Conservation (phyloP, 768 basidiomycete genomes). For the Rhodotorula toruloides region DNA sequence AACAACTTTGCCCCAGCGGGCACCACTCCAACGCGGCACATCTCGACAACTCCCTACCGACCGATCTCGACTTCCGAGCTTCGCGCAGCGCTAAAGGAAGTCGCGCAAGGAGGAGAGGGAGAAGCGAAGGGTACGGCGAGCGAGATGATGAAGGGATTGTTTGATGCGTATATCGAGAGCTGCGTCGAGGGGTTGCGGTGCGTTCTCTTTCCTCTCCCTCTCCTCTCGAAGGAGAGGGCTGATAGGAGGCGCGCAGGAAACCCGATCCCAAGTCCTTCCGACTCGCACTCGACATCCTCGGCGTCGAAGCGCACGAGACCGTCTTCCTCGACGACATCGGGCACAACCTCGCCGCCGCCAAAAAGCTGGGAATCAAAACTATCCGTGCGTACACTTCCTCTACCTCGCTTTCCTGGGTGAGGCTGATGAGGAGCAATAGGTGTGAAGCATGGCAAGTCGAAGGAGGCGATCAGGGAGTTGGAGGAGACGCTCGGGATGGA, state of each 20-base stretch:
- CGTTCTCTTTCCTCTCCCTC: not conserved
- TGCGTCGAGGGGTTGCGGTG: conserved; percentile 27
- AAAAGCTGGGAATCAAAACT: conserved; percentile 25
- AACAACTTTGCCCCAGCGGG: conserved; percentile 29
- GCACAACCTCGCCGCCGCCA: conserved; percentile 28
- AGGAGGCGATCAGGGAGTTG: conserved; percentile 15
- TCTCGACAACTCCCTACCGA: not conserved
- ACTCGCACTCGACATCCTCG: conserved; percentile 23
- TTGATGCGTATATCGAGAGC: conserved; percentile 36
- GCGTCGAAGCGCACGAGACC: conserved; percentile 23
- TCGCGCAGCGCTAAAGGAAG: not conserved
- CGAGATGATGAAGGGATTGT: conserved; percentile 15
- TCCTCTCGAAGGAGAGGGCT: not conserved
- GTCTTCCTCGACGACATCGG: conserved; percentile 40
- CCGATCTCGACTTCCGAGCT: conserved; percentile 1
- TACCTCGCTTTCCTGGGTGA: accelerated
- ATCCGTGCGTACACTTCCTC: conserved; percentile 25
- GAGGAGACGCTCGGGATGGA: conserved; percentile 11
- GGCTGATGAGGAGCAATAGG: conserved; percentile 1
- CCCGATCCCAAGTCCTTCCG: conserved; percentile 33
- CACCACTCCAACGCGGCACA: not conserved
- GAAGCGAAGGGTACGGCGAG: conserved; percentile 15
- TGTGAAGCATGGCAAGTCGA: conserved; percentile 4
- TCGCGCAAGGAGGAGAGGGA: not conserved
- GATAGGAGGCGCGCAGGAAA: conserved; percentile 11